A percentile compares a stretch with the other conserved stretches of the same genome.
phyloP scores from a whole-genome alignment of 2,329 filamentous ascomycete genomes.

The Trichoderma afroharzianum region DNA sequence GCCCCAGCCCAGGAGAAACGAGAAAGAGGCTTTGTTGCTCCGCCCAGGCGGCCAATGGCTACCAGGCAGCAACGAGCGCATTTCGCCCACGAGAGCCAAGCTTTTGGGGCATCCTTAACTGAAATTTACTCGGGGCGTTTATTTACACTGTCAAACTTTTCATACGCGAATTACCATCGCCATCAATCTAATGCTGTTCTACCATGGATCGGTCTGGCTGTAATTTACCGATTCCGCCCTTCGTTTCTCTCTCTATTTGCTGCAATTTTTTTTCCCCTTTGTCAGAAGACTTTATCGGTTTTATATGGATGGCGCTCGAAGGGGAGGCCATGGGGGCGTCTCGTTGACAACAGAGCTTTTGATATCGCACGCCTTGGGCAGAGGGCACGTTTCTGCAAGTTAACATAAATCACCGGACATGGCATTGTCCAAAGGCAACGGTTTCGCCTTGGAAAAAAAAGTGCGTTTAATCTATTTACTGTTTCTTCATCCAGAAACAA shows the following conservation, averaged over 20 bases:
- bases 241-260: not conserved
- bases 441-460: constrained; percentile 33
- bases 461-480: constrained; percentile 25
- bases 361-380: constrained; percentile 29
- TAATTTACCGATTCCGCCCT: not conserved
- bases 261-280: not conserved
- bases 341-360: constrained; percentile 29
- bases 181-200: constrained; percentile 12
- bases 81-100: constrained; percentile 54
- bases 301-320: constrained; percentile 24
- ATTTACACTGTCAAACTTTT: not conserved
- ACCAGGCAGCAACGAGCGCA: constrained; percentile 43
- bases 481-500: constrained; percentile 40
- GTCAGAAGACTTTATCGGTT: constrained; percentile 23
- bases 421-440: constrained; percentile 27
- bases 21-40: constrained; percentile 67
- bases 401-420: constrained; percentile 34
- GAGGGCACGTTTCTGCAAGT: constrained; percentile 8
- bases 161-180: not conserved
- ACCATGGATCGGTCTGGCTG: not conserved
- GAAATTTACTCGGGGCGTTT: constrained; percentile 22
- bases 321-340: constrained; percentile 26
- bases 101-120: constrained; percentile 66
- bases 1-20: constrained; percentile 44
- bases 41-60: constrained; percentile 50